Percentiles rank a stretch among this genome's conserved stretches.
Evolutionary conservation across 2,329 filamentous ascomycete species (phyloP).

Genomic region (Aspergillus melleus): DNA sequence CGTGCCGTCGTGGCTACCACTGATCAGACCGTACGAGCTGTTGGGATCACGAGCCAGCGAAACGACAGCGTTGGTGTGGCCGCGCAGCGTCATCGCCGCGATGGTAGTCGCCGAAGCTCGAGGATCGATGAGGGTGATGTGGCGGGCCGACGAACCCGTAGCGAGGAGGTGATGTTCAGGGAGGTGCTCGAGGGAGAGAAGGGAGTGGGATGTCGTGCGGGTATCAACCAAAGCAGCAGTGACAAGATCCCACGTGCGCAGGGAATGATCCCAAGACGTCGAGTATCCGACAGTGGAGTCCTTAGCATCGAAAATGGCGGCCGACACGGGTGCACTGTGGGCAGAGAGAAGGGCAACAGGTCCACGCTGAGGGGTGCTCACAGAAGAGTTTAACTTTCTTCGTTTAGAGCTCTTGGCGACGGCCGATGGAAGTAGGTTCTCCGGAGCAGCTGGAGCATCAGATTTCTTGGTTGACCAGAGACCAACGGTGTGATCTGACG

Average conservation of each 20-base stretch:
- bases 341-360: constrained; percentile 71
- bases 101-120: constrained; percentile 73
- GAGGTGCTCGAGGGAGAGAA: constrained; percentile 76
- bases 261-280: constrained; percentile 83
- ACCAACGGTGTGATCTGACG: constrained; percentile 78
- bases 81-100: constrained; percentile 84
- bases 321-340: constrained; percentile 73
- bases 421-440: constrained; percentile 66
- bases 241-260: constrained; percentile 87
- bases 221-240: constrained; percentile 78
- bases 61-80: constrained; percentile 75
- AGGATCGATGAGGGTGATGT: constrained; percentile 92
- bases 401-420: constrained; percentile 68
- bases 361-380: constrained; percentile 67
- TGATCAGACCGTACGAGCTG: constrained; percentile 80
- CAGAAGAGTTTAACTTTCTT: constrained; percentile 67
- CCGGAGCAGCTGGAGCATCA: constrained; percentile 71
- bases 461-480: constrained; percentile 83
- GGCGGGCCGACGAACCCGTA: constrained; percentile 78
- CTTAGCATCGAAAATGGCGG: constrained; percentile 78
- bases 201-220: constrained; percentile 76
- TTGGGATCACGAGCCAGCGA: constrained; percentile 60
- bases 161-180: constrained; percentile 63
- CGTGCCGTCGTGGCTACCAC: constrained; percentile 87
- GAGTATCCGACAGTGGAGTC: constrained; percentile 91